Evolutionary conservation across 2,329 filamentous ascomycete species (phyloP), one percentile per base, ranked within the genome.

Genomic region (Aureobasidium sp.): DNA sequence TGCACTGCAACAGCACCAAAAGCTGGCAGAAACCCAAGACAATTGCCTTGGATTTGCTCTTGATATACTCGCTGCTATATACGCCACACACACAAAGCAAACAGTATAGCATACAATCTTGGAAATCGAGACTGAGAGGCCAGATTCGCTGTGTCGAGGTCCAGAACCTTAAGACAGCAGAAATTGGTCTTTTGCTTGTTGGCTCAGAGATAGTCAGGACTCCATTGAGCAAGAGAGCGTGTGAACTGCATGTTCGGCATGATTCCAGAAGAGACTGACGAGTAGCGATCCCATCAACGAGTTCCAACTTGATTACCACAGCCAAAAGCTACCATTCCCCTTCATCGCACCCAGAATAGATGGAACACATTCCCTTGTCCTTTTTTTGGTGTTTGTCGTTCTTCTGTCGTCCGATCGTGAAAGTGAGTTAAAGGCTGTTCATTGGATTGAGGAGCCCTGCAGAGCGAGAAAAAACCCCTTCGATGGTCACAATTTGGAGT

Each of bases 21-120:
- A n/a, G n/a, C n/a, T n/a, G n/a, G n/a, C n/a, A n/a, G n/a, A n/a
- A n/a, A n/a, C n/a, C n/a, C n/a, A n/a, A n/a, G n/a, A n/a, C n/a
- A n/a, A n/a, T n/a, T n/a, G n/a, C n/a, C n/a, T n/a, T n/a, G n/a
- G n/a, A n/a, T n/a, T 39, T 25, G 36, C 37, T 55, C 36, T n/a
- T 55, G 48, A 52, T 55, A 55, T 41, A 29, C 52, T n/a, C 34
- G 37, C 22, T 42, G 36, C 52, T 55, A 55, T 25, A 42, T 55
- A 55, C 9, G 22, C 34, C n/a, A n/a, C n/a, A n/a, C 37, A 52
- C 25, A 22, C 31, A 37, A 37, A 25, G 12, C 36, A 14, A 29
- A 34, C 48, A 52, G 48, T 20, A 17, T 17, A 52, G n/a, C n/a
- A 36, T 25, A 52, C 14, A 22, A 37, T 37, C 48, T 34, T 25